These are phyloP conservation scores for Cladosporium cucumerinum DNA, from an alignment of 2,329 filamentous ascomycete species.

Conservation along the genomic window DNA sequence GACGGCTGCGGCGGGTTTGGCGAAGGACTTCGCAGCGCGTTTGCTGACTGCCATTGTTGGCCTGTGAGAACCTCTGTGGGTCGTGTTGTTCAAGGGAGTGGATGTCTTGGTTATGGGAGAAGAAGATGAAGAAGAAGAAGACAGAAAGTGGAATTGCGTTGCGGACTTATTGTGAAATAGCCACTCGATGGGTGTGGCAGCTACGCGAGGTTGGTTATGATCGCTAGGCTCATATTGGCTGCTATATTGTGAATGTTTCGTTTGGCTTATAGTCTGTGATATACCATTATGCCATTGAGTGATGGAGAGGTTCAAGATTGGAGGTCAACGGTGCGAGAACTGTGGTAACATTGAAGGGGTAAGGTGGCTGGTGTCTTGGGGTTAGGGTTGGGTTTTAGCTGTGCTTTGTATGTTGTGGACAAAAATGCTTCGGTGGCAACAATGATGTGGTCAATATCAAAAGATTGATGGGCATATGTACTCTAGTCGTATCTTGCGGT, in stretches of 20 bases:
- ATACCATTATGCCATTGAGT: background rate
- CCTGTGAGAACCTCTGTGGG: background rate
- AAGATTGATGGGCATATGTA: background rate
- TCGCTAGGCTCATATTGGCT: background rate
- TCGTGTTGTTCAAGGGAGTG: background rate
- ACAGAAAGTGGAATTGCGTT: background rate
- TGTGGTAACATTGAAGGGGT: background rate
- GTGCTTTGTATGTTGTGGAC: no score
- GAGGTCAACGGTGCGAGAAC: background rate
- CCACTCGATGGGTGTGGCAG: background rate
- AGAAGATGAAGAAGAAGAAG: background rate
- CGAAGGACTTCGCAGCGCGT: constrained; percentile 5
- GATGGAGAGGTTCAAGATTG: background rate
- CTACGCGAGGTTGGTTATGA: background rate
- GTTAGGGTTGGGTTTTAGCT: background rate
- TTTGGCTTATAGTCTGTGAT: background rate
- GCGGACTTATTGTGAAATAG: background rate
- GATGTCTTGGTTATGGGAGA: background rate
- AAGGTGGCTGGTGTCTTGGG: background rate
- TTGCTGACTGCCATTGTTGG: background rate
- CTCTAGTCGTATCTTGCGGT: background rate
- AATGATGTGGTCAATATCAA: background rate
- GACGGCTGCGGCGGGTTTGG: constrained; percentile 10
- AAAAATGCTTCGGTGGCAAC: background rate
- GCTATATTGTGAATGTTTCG: background rate